A percentile compares a stretch with the other conserved stretches of the same genome.
These are phyloP conservation scores for Sporothrix globosa DNA, from an alignment of 2,329 filamentous ascomycete species.

Conservation along the genomic window DNA sequence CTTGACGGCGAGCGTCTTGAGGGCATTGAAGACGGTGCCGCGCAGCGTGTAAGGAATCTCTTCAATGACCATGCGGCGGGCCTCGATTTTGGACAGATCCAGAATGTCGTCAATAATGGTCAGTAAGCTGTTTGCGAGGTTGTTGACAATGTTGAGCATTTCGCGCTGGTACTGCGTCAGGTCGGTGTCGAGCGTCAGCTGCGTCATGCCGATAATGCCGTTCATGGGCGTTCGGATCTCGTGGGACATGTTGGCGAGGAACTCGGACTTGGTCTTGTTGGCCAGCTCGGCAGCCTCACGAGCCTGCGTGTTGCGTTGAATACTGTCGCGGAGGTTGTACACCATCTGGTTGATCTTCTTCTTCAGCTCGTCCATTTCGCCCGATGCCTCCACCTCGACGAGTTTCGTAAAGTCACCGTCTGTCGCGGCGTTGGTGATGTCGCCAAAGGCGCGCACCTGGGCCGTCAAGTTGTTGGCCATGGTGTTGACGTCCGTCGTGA, in stretches of 20 bases:
- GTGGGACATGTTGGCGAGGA: conserved; percentile 98
- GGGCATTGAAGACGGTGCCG: conserved; percentile 92
- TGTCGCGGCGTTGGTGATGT: conserved; percentile 97
- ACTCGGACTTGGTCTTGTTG: conserved; percentile 98
- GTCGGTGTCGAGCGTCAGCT: conserved; percentile 91
- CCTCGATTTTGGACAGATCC: conserved; percentile 82
- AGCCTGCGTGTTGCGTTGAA: conserved; percentile 93
- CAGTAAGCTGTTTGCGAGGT: conserved; percentile 89
- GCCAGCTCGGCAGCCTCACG: conserved; percentile 91
- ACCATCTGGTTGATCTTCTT: conserved; percentile 99
- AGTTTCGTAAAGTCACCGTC: conserved; percentile 97
- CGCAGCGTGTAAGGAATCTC: conserved; percentile 95
- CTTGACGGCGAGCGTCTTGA: conserved; percentile 96
- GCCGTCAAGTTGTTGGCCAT: conserved; percentile 83
- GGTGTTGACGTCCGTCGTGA: conserved; percentile 94
- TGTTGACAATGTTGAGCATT: conserved; percentile 98
- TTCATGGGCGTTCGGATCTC: conserved; percentile 98
- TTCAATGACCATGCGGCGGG: conserved; percentile 96
- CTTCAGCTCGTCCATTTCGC: conserved; percentile 99
- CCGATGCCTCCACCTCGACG: conserved; percentile 94
- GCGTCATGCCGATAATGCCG: conserved; percentile 97
- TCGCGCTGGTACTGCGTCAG: conserved; percentile 94
- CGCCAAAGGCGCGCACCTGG: conserved; percentile 95
- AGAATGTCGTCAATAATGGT: conserved; percentile 92
- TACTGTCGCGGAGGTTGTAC: conserved; percentile 90